Percentiles rank a stretch among this genome's conserved stretches.
phyloP scores from a whole-genome alignment of 108 stramenopile species.

The Skeletonema marinoi region DNA sequence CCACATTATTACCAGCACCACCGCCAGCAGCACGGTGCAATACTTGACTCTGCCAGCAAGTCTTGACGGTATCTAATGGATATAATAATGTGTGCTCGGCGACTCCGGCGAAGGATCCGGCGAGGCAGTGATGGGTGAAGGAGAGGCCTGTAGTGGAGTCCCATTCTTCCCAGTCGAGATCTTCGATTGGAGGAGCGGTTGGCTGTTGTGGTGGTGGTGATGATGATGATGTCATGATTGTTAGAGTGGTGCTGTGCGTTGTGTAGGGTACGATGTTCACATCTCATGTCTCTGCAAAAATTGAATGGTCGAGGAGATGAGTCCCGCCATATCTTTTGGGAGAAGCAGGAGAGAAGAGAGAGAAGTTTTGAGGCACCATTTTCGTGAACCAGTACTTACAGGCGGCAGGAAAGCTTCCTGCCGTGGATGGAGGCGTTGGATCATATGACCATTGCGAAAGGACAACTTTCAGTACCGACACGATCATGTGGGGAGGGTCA shows the following conservation, averaged over 20 bases:
- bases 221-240: conserved; percentile 2
- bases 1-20: conserved; percentile 3
- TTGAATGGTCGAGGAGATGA: no score
- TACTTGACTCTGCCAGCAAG: conserved; percentile 89
- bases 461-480: no score
- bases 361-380: no score
- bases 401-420: no score
- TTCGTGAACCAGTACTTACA: no score
- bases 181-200: conserved; percentile 23
- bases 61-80: conserved; percentile 97
- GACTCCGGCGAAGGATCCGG: conserved; percentile 95
- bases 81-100: conserved; percentile 94
- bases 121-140: conserved; percentile 92
- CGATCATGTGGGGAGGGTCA: no score
- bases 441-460: no score
- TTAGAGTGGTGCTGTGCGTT: not conserved
- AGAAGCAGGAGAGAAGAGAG: no score
- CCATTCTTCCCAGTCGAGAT: conserved; percentile 99
- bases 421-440: no score
- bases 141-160: conserved; percentile 70
- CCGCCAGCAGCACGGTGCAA: conserved; percentile 28
- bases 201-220: not conserved
- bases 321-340: no score
- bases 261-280: not conserved
- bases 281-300: no score